Percentiles rank a stretch among this genome's conserved stretches.
phyloP scores from a whole-genome alignment of 441 rosid genomes.

The Adansonia rubrostipa region DNA sequence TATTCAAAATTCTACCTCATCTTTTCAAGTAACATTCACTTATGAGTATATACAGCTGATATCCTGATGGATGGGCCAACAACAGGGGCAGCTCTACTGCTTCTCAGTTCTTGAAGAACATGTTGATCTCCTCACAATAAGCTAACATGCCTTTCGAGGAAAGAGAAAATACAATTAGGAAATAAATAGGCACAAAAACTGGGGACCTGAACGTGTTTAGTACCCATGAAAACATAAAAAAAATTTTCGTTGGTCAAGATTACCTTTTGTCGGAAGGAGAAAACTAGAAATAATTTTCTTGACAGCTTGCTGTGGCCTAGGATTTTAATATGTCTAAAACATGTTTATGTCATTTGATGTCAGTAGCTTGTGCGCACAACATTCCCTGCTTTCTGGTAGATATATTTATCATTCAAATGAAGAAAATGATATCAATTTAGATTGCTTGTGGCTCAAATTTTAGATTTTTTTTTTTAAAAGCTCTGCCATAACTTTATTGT shows the following conservation, averaged over 20 bases:
- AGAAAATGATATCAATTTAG: not conserved
- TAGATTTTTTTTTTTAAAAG: not conserved
- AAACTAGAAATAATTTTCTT: not conserved
- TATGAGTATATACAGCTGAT: not conserved
- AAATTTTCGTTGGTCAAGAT: not conserved
- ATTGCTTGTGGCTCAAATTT: not conserved
- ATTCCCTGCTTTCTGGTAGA: not conserved
- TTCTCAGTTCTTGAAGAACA: not conserved
- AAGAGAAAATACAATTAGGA: not conserved
- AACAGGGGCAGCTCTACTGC: not conserved
- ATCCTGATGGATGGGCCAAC: not conserved
- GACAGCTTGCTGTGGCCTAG: not conserved
- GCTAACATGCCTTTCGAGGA: not conserved
- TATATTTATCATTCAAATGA: not conserved
- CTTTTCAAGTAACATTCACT: slow-evolving; percentile 41
- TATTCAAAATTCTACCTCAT: not conserved
- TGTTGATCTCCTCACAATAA: not conserved
- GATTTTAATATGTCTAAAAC: not conserved
- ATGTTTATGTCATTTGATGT: not conserved
- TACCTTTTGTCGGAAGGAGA: not conserved
- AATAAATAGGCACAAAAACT: not conserved
- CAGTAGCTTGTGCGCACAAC: not conserved
- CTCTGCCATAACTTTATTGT: not conserved
- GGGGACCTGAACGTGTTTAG: not conserved
- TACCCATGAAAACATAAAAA: not conserved